Conservation (phyloP, 345 rosid genomes). For the Nasturtium officinale region DNA sequence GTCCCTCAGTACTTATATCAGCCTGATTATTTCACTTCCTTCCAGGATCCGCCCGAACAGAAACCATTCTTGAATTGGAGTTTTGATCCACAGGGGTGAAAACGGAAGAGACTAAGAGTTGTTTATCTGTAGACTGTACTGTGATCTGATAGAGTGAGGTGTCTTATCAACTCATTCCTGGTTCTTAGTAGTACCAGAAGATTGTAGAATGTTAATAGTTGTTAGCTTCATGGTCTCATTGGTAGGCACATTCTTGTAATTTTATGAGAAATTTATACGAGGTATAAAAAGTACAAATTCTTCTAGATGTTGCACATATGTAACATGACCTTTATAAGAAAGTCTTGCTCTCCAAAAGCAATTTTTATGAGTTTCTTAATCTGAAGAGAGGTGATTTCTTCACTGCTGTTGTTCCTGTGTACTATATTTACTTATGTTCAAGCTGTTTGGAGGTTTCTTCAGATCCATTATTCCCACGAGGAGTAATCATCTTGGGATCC, state of each 20-base stretch:
- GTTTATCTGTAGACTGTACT: neutral
- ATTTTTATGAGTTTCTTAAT: neutral
- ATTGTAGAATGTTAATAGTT: slow-evolving; percentile 39
- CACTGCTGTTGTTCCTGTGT: slow-evolving; percentile 21
- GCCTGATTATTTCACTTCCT: slow-evolving; percentile 31
- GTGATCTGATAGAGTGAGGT: slow-evolving; percentile 24
- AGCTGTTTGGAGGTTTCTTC: slow-evolving; percentile 18
- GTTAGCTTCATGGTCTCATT: slow-evolving; percentile 35
- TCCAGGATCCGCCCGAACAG: slow-evolving; percentile 41
- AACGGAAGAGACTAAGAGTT: neutral
- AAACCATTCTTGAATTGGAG: slow-evolving; percentile 45
- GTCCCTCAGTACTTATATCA: slow-evolving; percentile 55
- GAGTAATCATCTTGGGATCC: slow-evolving; percentile 4
- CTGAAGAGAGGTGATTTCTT: slow-evolving; percentile 28
- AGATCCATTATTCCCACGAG: neutral
- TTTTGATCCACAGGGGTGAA: slow-evolving; percentile 35
- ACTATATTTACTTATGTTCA: slow-evolving; percentile 20
- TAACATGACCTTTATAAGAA: slow-evolving; percentile 25
- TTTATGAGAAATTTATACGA: slow-evolving; percentile 18
- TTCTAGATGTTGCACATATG: slow-evolving; percentile 29
- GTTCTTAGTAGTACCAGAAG: slow-evolving; percentile 25
- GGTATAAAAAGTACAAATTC: slow-evolving; percentile 6
- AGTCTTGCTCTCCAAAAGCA: neutral
- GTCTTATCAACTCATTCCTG: slow-evolving; percentile 17
- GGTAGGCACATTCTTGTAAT: slow-evolving; percentile 37